A percentile compares a stretch with the other conserved stretches of the same genome.
phyloP scores from a whole-genome alignment of 805 yeast genomes.

The Suhomyces pyralidae region DNA sequence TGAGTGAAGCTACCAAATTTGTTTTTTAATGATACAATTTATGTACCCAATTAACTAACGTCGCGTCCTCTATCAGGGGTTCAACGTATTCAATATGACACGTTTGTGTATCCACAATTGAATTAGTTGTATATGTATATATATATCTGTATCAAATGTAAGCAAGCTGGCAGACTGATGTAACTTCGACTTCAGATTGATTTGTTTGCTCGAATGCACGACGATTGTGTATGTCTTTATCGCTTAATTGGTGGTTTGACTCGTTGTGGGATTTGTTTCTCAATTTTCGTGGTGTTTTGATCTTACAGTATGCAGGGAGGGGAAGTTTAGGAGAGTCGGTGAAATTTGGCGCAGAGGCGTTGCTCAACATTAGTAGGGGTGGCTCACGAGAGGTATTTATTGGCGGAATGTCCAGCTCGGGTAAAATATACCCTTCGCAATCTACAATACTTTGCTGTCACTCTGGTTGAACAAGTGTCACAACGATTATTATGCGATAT shows the following conservation, averaged over 20 bases:
- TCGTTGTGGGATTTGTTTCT: background rate
- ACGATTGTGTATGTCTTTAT: background rate
- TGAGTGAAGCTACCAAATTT: background rate
- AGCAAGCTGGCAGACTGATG: background rate
- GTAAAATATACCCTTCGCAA: background rate
- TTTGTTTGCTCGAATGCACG: background rate
- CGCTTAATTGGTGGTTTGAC: background rate
- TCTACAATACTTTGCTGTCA: background rate
- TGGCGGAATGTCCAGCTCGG: background rate
- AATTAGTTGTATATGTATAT: background rate
- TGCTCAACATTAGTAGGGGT: background rate
- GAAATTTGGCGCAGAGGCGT: background rate
- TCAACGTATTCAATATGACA: background rate
- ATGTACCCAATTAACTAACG: background rate
- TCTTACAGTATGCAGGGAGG: conserved; percentile 2
- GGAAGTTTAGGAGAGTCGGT: background rate
- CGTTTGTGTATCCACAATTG: background rate
- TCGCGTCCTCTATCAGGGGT: conserved; percentile 1
- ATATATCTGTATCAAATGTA: background rate
- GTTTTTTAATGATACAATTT: background rate
- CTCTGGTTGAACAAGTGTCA: background rate
- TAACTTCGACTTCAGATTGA: background rate
- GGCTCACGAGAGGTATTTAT: background rate
- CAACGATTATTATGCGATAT: background rate
- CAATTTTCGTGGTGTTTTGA: conserved; percentile 1